Base-by-base conservation (phyloP, 1,139 yeast species). In the Suhomyces terraborum region DNA sequence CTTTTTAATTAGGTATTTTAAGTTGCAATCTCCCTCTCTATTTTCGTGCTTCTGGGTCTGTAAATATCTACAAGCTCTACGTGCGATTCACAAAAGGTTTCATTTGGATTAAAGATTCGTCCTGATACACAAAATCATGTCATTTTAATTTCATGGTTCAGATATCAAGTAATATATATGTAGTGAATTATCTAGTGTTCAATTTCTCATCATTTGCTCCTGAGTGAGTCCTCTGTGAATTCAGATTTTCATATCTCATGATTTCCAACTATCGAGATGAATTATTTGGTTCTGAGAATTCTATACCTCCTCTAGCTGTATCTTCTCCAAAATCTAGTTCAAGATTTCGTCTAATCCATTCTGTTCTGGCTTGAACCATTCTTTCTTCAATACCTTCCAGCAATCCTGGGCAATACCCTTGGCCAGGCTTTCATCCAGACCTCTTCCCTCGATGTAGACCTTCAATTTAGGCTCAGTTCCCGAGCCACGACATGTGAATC, bases 401-500 rank as follows among this genome's bases (percentile, higher is more conserved):
- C 88, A 84, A 21, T 67, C 62, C 9, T 63, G 61, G 0, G 95
- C 93, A 9, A 84, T 57, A 0, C 41, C 49, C 2, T 53, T 47
- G 0, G 96, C 88, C 5, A 59, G 53, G 1, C 51, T 56, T 35
- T 75, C 84, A 8, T 54, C 50, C 4, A 59, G 52, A 1, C 50
- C 44, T 29, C 63, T 64, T 0, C 95, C 95, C 59, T 93, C 98
- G 32, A 93, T 83, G 63, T 93, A 93, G 1, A 91, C 88, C 61
- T 93, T 93, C 47, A 93, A 69, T 57, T 93, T 93, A 3, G 98
- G 98, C 59, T 93, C 98, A 0, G 98, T 93, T 8, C 98, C 98
- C 4, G 96, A 88, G 0, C 98, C 97, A 38, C 98, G 74, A 37
- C 88, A 82, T 0, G 98, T 91, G 58, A 91, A 84, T 31, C 96